Percentiles rank a stretch among this genome's conserved stretches.
Evolutionary conservation across 345 rosid species (phyloP).

Genomic region (Aegle marmelos): DNA sequence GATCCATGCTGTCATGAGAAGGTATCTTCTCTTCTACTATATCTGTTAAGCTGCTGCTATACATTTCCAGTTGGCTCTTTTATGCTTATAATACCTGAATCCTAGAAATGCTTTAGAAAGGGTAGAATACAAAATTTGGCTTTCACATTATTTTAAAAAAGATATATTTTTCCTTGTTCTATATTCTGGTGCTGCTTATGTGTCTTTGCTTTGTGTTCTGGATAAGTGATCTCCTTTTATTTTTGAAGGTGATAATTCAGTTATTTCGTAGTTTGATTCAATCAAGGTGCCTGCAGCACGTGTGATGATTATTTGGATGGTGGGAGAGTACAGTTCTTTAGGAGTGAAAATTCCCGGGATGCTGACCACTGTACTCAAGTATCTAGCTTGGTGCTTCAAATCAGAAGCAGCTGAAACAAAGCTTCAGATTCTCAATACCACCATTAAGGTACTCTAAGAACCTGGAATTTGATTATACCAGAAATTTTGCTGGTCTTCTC

Average conservation of each 20-base stretch:
- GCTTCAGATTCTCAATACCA: conserved; percentile 83
- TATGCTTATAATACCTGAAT: conserved; percentile 10
- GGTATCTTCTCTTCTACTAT: conserved; percentile 39
- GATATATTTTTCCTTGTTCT: no score
- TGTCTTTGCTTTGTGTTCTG: neutral
- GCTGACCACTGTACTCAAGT: conserved; percentile 68
- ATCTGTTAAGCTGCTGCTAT: conserved; percentile 14
- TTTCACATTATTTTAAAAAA: no score
- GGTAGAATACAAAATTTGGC: neutral
- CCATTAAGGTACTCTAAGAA: conserved; percentile 53
- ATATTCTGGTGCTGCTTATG: no score
- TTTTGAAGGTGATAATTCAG: conserved; percentile 70
- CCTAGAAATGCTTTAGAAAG: conserved; percentile 12
- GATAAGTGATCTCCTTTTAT: neutral
- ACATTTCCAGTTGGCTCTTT: neutral
- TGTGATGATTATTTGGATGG: conserved; percentile 90
- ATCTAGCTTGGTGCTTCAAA: conserved; percentile 87
- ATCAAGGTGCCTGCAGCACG: conserved; percentile 87
- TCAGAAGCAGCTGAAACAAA: conserved; percentile 83
- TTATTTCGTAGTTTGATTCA: conserved; percentile 73
- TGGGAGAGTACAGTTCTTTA: conserved; percentile 72
- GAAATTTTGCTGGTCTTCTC: neutral
- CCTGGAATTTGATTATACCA: neutral
- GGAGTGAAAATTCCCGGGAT: conserved; percentile 78
- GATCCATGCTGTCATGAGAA: conserved; percentile 79